A percentile compares a stretch with the other conserved stretches of the same genome.
These are phyloP conservation scores for Trametes pubescens DNA, from an alignment of 1,284 basidiomycete genomes.

Conservation along the genomic window DNA sequence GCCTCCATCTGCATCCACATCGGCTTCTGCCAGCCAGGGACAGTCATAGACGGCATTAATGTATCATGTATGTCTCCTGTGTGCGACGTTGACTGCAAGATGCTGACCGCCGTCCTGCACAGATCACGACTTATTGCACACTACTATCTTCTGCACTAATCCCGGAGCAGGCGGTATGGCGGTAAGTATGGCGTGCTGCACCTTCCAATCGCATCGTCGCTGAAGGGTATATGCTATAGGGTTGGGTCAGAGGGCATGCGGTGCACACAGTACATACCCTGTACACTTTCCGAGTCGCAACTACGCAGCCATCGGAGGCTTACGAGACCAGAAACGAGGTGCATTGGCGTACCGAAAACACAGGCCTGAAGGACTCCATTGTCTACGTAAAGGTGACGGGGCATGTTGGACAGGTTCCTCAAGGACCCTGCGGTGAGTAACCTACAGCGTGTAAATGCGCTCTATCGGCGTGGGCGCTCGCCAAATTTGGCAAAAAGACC, in stretches of 20 bases:
- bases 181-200: constrained; percentile 2
- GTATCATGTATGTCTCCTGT: constrained; percentile 17
- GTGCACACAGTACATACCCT: constrained; percentile 17
- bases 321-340: not conserved
- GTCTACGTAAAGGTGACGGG: too few species aligned
- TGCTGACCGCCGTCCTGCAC: not conserved
- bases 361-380: not conserved
- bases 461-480: not conserved
- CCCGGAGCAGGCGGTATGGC: constrained; percentile 8
- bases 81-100: not conserved
- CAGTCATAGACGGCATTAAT: constrained; percentile 20
- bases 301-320: constrained; percentile 3
- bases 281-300: constrained; percentile 12
- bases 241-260: constrained; percentile 17
- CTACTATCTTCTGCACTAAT: constrained; percentile 22
- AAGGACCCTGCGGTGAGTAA: not conserved
- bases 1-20: not conserved
- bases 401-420: too few species aligned
- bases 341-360: not conserved
- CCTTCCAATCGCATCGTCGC: not conserved
- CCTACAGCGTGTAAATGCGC: not conserved
- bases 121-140: constrained; percentile 27
- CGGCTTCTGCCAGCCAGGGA: constrained; percentile 4
- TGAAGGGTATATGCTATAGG: not conserved
- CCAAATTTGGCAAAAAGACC: not conserved